A percentile compares a stretch with the other conserved stretches of the same genome.
Evolutionary conservation across 257 asterid genomes (phyloP).

Genomic region (Catharanthus roseus): DNA sequence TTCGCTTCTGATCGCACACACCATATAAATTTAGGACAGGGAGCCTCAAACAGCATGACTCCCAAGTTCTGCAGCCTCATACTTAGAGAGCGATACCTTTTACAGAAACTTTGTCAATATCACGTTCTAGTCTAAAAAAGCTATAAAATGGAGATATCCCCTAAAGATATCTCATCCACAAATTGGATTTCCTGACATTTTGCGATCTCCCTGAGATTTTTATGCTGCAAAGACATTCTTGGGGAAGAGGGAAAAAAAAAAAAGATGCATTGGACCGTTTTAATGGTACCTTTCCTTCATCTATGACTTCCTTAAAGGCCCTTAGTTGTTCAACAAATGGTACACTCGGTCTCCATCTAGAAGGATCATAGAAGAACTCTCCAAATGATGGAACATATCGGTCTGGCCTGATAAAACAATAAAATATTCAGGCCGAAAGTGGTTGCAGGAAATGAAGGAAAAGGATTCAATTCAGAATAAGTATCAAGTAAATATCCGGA

Average conservation of each 20-base stretch:
- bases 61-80: too few species aligned
- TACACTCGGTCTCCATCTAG: slow-evolving; percentile 78
- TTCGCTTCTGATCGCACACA: background rate
- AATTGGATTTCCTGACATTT: background rate
- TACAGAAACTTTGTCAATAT: background rate
- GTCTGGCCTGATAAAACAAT: slow-evolving; percentile 67
- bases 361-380: slow-evolving; percentile 56
- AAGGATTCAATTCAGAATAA: slow-evolving; percentile 7
- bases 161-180: background rate
- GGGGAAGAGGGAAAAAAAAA: background rate
- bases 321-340: slow-evolving; percentile 75
- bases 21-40: too few species aligned
- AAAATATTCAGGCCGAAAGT: background rate
- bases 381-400: slow-evolving; percentile 84
- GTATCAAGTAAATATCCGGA: too few species aligned
- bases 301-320: slow-evolving; percentile 76
- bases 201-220: background rate
- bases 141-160: background rate
- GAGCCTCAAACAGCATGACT: too few species aligned
- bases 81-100: too few species aligned
- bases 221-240: background rate
- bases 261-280: background rate
- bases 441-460: background rate
- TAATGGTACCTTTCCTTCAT: slow-evolving; percentile 74
- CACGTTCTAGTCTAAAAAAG: background rate